Percentiles rank a stretch among this genome's conserved stretches.
Conservation (phyloP, 257 asterid species). For the Nicotiana paniculata region DNA sequence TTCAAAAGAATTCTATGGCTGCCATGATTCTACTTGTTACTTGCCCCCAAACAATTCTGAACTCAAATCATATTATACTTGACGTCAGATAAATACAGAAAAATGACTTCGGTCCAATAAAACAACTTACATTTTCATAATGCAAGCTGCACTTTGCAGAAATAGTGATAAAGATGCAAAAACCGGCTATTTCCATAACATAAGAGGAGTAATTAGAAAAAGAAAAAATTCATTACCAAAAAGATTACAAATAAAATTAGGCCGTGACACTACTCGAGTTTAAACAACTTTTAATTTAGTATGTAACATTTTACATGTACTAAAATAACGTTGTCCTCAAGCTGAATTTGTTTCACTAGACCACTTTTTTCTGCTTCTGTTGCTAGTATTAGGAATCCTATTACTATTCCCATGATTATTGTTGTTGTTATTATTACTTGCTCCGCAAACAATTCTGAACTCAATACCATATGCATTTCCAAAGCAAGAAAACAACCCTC, state of each 20-base stretch:
- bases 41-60: too few species aligned
- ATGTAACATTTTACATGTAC: not conserved
- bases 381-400: constrained; percentile 12
- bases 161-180: too few species aligned
- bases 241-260: not conserved
- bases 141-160: too few species aligned
- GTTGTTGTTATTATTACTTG: not conserved
- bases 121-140: too few species aligned
- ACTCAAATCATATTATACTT: too few species aligned
- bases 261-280: not conserved
- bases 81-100: too few species aligned
- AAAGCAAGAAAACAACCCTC: constrained; percentile 51
- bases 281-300: not conserved
- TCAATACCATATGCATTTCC: constrained; percentile 59
- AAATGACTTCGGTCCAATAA: too few species aligned
- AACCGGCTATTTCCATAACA: too few species aligned
- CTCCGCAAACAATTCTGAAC: constrained; percentile 62
- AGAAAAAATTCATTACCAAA: not conserved
- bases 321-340: constrained; percentile 1
- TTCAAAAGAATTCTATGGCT: too few species aligned
- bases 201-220: not conserved
- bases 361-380: constrained; percentile 25
- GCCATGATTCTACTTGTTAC: too few species aligned
- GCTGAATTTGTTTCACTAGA: constrained; percentile 29
- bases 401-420: not conserved